Evolutionary conservation across 768 basidiomycete genomes (phyloP), one percentile per base, ranked within the genome.

Genomic region (Boletus insuetus): DNA sequence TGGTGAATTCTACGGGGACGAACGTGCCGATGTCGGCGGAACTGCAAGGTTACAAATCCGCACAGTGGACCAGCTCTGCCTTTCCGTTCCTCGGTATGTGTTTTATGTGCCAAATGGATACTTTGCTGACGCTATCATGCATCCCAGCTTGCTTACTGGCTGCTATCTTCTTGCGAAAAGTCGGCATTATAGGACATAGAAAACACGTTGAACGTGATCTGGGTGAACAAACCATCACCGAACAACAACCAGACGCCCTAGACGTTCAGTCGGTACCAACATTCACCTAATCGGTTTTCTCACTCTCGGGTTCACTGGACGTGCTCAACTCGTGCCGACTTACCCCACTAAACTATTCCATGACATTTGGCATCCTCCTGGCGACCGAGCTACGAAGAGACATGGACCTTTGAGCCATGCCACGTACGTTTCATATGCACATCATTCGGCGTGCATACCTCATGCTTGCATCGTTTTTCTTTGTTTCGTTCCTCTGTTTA

Each of bases 51-150:
- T 91, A 88, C 65, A 72, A 74, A 34, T 77, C 80, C 19, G 87
- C 87, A 3, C 79, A 85, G 59, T 91, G 87, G 87, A 77, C 79
- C 0, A 69, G 71, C 9, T 83, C 84, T 56, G 82, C 77, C 11
- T 88, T 90, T 66, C 82, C 83, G 6, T 67, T 83, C 31, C 60
- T 83, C 31, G 83, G 87, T 85, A 60, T 22, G 58, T 50, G 6
- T 3, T 41, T 20, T 38, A 19, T 7, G 13, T 14, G 9, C 20
- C 6, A 8, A 31, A 40, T 11, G 10, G 24, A 13, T 48, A 6
- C 12, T 17, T 9, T 37, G 9, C 43, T 61, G 24, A 64, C 19
- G 3, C 4, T 22, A 2, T 29, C 3, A 29, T 47, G 32, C 7
- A 35, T 13, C 12, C 20, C 53, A 73, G 74, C 65, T 35, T 51